Conservation (phyloP, 2,329 filamentous ascomycete species). For the Ophiostoma triangulosporum region DNA sequence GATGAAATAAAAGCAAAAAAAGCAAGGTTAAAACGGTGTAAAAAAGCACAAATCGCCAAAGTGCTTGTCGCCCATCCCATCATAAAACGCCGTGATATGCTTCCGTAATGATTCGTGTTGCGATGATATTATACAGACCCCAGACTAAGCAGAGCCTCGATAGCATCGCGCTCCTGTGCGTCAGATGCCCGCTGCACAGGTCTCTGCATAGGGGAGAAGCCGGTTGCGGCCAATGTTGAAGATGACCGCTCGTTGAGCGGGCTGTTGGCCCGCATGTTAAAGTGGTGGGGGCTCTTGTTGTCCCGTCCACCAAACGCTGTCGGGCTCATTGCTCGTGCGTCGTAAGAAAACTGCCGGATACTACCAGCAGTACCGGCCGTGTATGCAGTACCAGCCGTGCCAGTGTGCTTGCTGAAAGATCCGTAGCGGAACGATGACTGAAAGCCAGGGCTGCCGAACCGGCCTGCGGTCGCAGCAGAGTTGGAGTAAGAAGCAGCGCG, state of each 20-base stretch:
- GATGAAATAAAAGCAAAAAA: not conserved
- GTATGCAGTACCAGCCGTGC: not conserved
- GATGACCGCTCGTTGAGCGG: constrained; percentile 1
- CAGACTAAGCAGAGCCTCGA: constrained; percentile 68
- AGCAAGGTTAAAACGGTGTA: not conserved
- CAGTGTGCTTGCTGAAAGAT: constrained; percentile 24
- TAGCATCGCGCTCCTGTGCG: constrained; percentile 66
- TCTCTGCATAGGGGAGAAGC: constrained; percentile 38
- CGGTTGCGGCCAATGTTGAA: constrained; percentile 16
- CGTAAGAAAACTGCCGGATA: constrained; percentile 34
- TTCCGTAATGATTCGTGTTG: constrained; percentile 15
- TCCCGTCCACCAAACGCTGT: not conserved
- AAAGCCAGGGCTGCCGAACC: constrained; percentile 34
- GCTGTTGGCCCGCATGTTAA: constrained; percentile 1
- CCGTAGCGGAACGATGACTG: constrained; percentile 36
- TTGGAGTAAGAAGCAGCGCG: constrained; percentile 51
- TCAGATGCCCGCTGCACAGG: constrained; percentile 44
- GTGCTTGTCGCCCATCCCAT: not conserved
- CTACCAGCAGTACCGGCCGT: constrained; percentile 11
- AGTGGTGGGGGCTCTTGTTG: constrained; percentile 25
- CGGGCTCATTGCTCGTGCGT: constrained; percentile 28
- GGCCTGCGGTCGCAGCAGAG: constrained; percentile 30
- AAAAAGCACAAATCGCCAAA: constrained; percentile 1
- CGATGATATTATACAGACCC: constrained; percentile 50
- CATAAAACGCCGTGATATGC: constrained; percentile 40